These are phyloP conservation scores for Simplicillium aogashimaense DNA, from an alignment of 2,329 filamentous ascomycete genomes.

Conservation along the genomic window DNA sequence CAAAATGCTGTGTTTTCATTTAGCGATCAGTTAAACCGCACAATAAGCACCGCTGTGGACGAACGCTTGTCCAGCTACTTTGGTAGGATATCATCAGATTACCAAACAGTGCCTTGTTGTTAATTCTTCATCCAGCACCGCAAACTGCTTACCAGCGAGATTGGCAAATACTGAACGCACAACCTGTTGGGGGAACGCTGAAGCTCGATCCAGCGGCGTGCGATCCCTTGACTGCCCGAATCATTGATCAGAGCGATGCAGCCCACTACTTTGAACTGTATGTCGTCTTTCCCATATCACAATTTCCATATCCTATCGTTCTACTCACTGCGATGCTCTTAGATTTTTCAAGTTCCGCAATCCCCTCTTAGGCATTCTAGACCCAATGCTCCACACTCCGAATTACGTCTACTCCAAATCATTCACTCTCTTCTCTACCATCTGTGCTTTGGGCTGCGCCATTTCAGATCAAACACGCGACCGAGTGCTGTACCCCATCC, in stretches of 20 bases:
- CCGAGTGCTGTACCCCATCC: conserved; percentile 11
- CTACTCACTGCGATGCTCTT: background rate
- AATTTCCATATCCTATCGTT: too few relatives aligned
- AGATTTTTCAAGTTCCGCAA: conserved; percentile 14
- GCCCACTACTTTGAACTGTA: background rate
- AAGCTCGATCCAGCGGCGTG: conserved; percentile 12
- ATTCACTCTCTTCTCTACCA: conserved; percentile 14
- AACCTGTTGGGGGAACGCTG: conserved; percentile 10
- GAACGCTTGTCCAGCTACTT: too few relatives aligned
- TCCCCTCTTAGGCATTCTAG: conserved; percentile 13
- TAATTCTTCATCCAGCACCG: too few relatives aligned
- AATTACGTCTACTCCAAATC: conserved; percentile 12
- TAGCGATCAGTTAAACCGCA: too few relatives aligned
- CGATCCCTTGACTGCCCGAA: conserved; percentile 11
- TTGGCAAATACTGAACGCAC: conserved; percentile 12
- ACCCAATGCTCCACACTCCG: conserved; percentile 13
- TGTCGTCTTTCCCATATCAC: too few relatives aligned
- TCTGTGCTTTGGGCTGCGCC: conserved; percentile 15
- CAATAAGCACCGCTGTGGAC: too few relatives aligned
- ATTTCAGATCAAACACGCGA: conserved; percentile 14
- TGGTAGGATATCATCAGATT: too few relatives aligned
- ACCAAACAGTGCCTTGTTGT: too few relatives aligned
- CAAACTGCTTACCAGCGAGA: conserved; percentile 6
- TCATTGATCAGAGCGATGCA: conserved; percentile 13
- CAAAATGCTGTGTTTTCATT: too few relatives aligned